A percentile compares a stretch with the other conserved stretches of the same genome.
phyloP scores from a whole-genome alignment of 108 stramenopile genomes.

The Skeletonema marinoi region DNA sequence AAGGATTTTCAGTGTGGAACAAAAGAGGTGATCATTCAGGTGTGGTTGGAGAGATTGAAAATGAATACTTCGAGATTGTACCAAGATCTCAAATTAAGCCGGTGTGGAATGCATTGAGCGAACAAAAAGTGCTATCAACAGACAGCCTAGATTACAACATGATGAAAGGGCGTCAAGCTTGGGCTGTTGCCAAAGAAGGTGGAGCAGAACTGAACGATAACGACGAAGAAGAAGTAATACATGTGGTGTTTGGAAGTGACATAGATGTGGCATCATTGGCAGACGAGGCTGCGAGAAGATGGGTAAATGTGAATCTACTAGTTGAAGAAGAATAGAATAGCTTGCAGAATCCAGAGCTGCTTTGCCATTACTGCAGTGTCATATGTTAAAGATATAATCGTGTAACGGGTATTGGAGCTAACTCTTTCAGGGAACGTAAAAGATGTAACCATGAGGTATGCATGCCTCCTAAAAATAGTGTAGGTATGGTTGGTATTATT shows the following conservation, averaged over 20 bases:
- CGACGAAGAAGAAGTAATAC: background rate
- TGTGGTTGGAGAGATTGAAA: slow-evolving; percentile 36
- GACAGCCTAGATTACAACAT: slow-evolving; percentile 21
- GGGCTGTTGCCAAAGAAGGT: slow-evolving; percentile 18
- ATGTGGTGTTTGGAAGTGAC: slow-evolving; percentile 39
- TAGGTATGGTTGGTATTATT: too few relatives aligned
- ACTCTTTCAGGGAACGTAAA: too few relatives aligned
- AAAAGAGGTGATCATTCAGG: slow-evolving; percentile 24
- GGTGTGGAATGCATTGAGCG: slow-evolving; percentile 25
- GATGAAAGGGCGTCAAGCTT: slow-evolving; percentile 21
- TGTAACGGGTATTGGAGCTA: too few relatives aligned
- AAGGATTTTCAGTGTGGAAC: slow-evolving; percentile 66
- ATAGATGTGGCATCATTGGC: slow-evolving; percentile 21
- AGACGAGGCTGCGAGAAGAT: slow-evolving; percentile 34
- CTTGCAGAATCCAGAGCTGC: too few relatives aligned
- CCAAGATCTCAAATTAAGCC: background rate
- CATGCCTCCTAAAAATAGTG: too few relatives aligned
- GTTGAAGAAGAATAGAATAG: background rate
- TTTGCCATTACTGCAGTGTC: too few relatives aligned
- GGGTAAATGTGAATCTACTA: slow-evolving; percentile 35
- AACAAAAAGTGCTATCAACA: slow-evolving; percentile 8
- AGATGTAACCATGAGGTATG: too few relatives aligned
- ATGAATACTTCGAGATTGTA: slow-evolving; percentile 41
- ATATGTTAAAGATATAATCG: too few relatives aligned
- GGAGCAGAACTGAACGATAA: background rate